Evolutionary conservation across 225 moss, liverwort and hornwort genomes (phyloP).

Genomic region (Takakia lepidozioides): DNA sequence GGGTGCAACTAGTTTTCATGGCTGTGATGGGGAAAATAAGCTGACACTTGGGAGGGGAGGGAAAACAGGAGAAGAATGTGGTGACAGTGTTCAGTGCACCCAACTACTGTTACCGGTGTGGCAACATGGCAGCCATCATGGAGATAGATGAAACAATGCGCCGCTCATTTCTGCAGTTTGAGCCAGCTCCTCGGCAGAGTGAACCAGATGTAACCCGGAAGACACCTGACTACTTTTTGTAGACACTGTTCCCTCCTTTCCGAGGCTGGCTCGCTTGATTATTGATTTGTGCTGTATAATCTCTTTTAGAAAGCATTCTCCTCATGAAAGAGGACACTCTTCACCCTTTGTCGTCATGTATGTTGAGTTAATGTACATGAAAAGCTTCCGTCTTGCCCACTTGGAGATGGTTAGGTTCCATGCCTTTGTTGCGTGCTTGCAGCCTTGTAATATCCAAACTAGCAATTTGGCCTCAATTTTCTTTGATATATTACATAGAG

Average conservation of each 20-base stretch:
- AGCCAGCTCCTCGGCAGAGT: slow-evolving; percentile 97
- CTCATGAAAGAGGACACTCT: slow-evolving; percentile 28
- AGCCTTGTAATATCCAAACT: no score
- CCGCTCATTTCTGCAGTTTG: slow-evolving; percentile 96
- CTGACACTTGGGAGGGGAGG: slow-evolving; percentile 3
- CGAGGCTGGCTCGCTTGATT: slow-evolving; percentile 28
- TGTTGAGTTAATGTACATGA: no score
- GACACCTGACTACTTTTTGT: slow-evolving; percentile 99
- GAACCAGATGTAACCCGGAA: slow-evolving; percentile 99
- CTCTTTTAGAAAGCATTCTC: slow-evolving; percentile 56
- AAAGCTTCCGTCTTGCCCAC: no score
- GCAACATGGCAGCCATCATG: slow-evolving; percentile 99
- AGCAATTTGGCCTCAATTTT: no score
- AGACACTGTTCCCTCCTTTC: slow-evolving; percentile 45
- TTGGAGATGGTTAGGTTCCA: no score
- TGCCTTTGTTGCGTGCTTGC: no score
- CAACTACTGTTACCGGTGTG: slow-evolving; percentile 98
- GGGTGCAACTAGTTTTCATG: no score
- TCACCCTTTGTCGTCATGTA: no score
- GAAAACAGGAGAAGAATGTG: slow-evolving; percentile 87
- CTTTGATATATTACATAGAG: no score
- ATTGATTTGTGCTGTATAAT: slow-evolving; percentile 74
- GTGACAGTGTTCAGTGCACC: slow-evolving; percentile 99
- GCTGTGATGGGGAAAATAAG: no score
- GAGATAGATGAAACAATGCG: slow-evolving; percentile 97